Evolutionary conservation across 2,329 filamentous ascomycete species (phyloP).

Genomic region (Ophiostoma pallidulum): DNA sequence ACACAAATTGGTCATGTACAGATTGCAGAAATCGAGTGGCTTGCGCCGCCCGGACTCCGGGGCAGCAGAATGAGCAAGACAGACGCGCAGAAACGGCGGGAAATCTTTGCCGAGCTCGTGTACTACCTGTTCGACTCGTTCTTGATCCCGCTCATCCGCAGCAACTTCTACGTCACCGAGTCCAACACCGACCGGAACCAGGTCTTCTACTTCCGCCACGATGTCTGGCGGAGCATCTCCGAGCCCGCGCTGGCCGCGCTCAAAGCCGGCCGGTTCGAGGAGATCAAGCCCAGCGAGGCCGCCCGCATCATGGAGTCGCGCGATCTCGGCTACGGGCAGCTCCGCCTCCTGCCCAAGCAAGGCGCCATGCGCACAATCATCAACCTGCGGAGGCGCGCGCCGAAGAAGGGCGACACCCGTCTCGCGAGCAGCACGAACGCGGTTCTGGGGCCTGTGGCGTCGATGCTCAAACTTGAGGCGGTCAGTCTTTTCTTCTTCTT

Average conservation of each 20-base stretch:
- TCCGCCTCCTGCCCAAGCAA: constrained; percentile 76
- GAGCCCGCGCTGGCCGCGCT: constrained; percentile 61
- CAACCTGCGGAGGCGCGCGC: constrained; percentile 63
- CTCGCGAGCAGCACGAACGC: constrained; percentile 39
- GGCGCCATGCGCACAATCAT: constrained; percentile 71
- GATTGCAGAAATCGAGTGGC: constrained; percentile 64
- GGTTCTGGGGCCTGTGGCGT: constrained; percentile 57
- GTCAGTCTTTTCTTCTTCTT: constrained; percentile 28
- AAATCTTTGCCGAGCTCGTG: constrained; percentile 75
- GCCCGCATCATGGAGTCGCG: constrained; percentile 50
- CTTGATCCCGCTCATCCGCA: constrained; percentile 74
- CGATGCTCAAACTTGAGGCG: constrained; percentile 70
- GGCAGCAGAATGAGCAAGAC: constrained; percentile 54
- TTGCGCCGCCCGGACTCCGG: constrained; percentile 44
- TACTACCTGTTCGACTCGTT: constrained; percentile 93
- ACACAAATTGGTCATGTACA: constrained; percentile 24
- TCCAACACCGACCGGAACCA: constrained; percentile 70
- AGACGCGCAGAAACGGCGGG: constrained; percentile 64
- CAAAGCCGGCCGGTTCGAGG: constrained; percentile 68
- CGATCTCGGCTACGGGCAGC: constrained; percentile 63
- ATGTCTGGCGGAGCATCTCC: constrained; percentile 72
- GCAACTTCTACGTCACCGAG: constrained; percentile 92
- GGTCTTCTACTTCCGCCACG: constrained; percentile 90
- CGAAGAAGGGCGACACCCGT: constrained; percentile 28
- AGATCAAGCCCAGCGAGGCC: constrained; percentile 52